phyloP scores from a whole-genome alignment of 495 filamentous ascomycete species.

The Aspergillus affinis region DNA sequence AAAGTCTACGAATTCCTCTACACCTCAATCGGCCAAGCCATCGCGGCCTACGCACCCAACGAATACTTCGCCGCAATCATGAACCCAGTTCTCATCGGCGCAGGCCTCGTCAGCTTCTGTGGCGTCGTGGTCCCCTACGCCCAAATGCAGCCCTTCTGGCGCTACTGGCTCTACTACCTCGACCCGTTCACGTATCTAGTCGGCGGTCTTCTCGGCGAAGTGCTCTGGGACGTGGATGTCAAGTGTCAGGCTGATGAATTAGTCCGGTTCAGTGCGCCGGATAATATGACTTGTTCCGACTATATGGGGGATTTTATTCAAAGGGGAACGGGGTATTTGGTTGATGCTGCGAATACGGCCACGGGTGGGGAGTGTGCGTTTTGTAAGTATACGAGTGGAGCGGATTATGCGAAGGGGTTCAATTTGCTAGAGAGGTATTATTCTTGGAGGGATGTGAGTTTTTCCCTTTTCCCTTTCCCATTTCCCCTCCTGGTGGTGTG shows the following conservation, averaged over 20 bases:
- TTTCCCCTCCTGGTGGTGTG: not conserved
- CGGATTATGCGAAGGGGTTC: conserved; percentile 42
- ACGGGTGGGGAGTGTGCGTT: conserved; percentile 61
- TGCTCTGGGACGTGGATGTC: conserved; percentile 49
- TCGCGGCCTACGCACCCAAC: conserved; percentile 56
- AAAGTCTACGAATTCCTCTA: conserved; percentile 49
- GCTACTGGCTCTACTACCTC: conserved; percentile 60
- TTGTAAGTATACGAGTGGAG: conserved; percentile 51
- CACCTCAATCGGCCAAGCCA: conserved; percentile 43
- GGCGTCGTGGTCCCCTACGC: conserved; percentile 55
- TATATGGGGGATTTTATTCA: conserved; percentile 60
- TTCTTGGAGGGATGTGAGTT: conserved; percentile 45
- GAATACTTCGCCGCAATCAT: conserved; percentile 54
- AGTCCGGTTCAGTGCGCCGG: conserved; percentile 60
- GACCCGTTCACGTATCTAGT: conserved; percentile 57
- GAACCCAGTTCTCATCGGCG: conserved; percentile 51
- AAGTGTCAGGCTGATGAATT: conserved; percentile 57
- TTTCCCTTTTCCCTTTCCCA: not conserved
- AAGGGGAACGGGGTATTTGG: conserved; percentile 55
- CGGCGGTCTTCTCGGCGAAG: conserved; percentile 44
- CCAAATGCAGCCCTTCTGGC: conserved; percentile 55
- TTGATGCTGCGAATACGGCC: conserved; percentile 51
- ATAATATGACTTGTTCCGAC: conserved; percentile 63
- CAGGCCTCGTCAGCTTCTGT: conserved; percentile 53
- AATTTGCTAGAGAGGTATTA: conserved; percentile 42